Conservation (phyloP, 331 rosid species). For the Spiraea crenata region DNA sequence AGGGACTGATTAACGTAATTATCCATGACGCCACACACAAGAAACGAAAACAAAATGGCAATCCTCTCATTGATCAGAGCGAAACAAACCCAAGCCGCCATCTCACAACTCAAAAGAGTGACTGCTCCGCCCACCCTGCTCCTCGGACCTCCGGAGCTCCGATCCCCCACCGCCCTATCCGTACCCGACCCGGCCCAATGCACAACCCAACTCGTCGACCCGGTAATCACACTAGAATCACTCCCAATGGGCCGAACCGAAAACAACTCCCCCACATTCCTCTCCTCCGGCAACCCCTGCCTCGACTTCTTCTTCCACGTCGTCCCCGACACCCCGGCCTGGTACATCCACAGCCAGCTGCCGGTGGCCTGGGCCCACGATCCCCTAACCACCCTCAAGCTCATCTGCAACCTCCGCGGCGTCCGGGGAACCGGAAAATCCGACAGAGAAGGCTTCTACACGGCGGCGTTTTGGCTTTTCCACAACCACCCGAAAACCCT, state of each 20-base stretch:
- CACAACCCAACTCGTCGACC: neutral
- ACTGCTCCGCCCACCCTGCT: too few species aligned
- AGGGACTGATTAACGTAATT: too few species aligned
- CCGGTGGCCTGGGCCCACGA: conserved; percentile 1
- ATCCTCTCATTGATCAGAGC: too few species aligned
- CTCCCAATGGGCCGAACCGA: neutral
- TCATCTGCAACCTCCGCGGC: conserved; percentile 3
- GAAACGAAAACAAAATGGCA: too few species aligned
- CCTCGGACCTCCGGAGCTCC: too few species aligned
- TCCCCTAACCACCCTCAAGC: conserved; percentile 3
- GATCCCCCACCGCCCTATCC: too few species aligned
- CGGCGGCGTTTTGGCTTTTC: conserved; percentile 3
- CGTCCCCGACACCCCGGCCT: neutral
- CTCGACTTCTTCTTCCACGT: conserved; percentile 8
- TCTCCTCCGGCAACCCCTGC: conserved; percentile 14
- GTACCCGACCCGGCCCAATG: too few species aligned
- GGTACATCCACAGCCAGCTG: neutral
- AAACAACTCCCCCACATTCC: neutral
- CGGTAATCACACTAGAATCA: too few species aligned
- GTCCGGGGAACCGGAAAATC: neutral
- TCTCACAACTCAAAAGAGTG: too few species aligned
- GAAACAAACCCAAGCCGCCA: too few species aligned
- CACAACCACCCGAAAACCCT: conserved; percentile 1
- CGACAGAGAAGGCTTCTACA: conserved; percentile 5
- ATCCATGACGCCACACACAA: too few species aligned